Percentiles rank a stretch among this genome's conserved stretches.
These are phyloP conservation scores for Gaeumannomyces tritici DNA, from an alignment of 2,329 filamentous ascomycete genomes.

Conservation along the genomic window DNA sequence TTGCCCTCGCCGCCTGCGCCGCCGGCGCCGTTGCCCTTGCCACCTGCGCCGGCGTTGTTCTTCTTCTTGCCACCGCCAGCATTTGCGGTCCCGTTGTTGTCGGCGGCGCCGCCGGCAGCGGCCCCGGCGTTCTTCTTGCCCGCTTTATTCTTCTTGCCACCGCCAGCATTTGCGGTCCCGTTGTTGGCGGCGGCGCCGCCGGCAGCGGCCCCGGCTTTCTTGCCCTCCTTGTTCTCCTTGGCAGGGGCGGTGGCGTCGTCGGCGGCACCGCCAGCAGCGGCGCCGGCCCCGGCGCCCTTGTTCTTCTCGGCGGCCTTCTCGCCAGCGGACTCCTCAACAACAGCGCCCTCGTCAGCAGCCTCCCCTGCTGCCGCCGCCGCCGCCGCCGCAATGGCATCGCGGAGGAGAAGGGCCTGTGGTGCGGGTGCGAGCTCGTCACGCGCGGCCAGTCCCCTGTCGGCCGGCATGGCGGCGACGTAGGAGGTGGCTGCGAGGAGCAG, in stretches of 20 bases:
- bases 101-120: neutral
- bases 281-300: neutral
- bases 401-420: neutral
- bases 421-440: neutral
- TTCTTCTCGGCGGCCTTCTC: neutral
- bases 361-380: neutral
- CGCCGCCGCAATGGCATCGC: neutral
- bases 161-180: neutral
- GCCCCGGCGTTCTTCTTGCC: neutral
- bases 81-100: neutral
- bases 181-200: neutral
- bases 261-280: neutral
- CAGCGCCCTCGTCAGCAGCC: neutral
- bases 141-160: neutral
- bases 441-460: neutral
- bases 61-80: neutral
- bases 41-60: neutral
- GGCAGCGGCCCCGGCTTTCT: neutral
- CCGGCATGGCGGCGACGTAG: conserved; percentile 5
- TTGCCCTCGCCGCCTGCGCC: neutral
- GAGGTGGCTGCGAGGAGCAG: conserved; percentile 7
- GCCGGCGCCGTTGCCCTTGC: neutral
- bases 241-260: neutral
- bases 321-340: neutral
- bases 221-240: neutral